phyloP scores from a whole-genome alignment of 441 rosid genomes.

The Bruguiera hainesii region DNA sequence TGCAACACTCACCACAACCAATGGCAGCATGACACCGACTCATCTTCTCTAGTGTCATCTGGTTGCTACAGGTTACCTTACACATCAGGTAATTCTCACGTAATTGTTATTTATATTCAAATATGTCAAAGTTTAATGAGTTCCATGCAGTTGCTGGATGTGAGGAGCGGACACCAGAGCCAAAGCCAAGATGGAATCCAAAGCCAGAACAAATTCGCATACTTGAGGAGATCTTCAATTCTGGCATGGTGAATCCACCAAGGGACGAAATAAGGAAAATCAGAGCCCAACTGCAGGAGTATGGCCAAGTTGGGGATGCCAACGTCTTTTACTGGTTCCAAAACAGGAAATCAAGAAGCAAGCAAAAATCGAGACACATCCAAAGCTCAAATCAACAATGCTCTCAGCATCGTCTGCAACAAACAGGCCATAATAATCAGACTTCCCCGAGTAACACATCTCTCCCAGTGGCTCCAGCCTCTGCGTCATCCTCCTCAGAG shows the following conservation, averaged over 20 bases:
- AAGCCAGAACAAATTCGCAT: conserved; percentile 97
- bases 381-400: conserved; percentile 39
- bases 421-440: too few species aligned
- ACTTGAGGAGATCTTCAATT: conserved; percentile 89
- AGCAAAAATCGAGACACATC: conserved; percentile 84
- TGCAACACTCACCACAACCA: conserved; percentile 68
- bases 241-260: conserved; percentile 99
- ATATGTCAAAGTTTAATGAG: not conserved
- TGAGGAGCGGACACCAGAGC: conserved; percentile 94
- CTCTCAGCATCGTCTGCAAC: too few species aligned
- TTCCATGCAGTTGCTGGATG: conserved; percentile 39
- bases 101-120: not conserved
- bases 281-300: conserved; percentile 86
- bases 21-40: conserved; percentile 83
- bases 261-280: conserved; percentile 94
- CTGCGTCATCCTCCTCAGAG: conserved; percentile 55
- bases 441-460: conserved; percentile 23
- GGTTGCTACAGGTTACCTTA: conserved; percentile 56
- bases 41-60: conserved; percentile 50
- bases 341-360: conserved; percentile 93
- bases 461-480: conserved; percentile 37
- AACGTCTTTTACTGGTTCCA: conserved; percentile 99
- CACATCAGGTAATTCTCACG: conserved; percentile 46
- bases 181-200: conserved; percentile 99
- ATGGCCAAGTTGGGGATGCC: conserved; percentile 97